A percentile compares a stretch with the other conserved stretches of the same genome.
phyloP scores from a whole-genome alignment of 768 basidiomycete genomes.

The Lactarius pseudohatsudake region DNA sequence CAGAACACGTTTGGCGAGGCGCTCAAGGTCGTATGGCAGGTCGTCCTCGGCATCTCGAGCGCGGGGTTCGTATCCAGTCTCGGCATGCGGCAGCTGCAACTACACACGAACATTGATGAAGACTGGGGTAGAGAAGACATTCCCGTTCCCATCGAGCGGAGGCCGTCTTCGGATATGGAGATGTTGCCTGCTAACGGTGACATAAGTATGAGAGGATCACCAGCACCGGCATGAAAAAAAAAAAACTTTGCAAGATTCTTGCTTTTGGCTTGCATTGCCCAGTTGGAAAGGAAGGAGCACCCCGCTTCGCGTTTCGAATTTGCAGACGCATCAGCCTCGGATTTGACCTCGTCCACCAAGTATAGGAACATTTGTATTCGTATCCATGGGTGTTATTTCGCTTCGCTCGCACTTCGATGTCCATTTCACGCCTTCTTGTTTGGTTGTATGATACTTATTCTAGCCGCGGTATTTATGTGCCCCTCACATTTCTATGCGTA shows the following conservation, averaged over 20 bases:
- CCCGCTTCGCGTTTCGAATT: background rate
- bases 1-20: slow-evolving; percentile 34
- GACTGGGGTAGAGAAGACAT: slow-evolving; percentile 34
- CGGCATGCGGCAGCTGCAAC: slow-evolving; percentile 33
- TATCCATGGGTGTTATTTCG: background rate
- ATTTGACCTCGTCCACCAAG: background rate
- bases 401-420: background rate
- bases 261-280: background rate
- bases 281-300: background rate
- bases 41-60: slow-evolving; percentile 33
- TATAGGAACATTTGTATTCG: background rate
- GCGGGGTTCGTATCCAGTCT: slow-evolving; percentile 34
- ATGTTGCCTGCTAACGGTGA: background rate
- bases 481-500: background rate
- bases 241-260: background rate
- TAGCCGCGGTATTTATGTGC: background rate
- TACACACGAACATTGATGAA: slow-evolving; percentile 36
- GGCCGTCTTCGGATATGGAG: background rate
- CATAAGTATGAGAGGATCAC: background rate
- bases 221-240: background rate
- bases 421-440: background rate
- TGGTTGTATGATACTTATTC: background rate
- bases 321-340: background rate
- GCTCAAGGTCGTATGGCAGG: slow-evolving; percentile 37
- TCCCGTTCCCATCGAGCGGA: background rate